Conservation (phyloP, 345 rosid genomes). For the Turnera subulata region DNA sequence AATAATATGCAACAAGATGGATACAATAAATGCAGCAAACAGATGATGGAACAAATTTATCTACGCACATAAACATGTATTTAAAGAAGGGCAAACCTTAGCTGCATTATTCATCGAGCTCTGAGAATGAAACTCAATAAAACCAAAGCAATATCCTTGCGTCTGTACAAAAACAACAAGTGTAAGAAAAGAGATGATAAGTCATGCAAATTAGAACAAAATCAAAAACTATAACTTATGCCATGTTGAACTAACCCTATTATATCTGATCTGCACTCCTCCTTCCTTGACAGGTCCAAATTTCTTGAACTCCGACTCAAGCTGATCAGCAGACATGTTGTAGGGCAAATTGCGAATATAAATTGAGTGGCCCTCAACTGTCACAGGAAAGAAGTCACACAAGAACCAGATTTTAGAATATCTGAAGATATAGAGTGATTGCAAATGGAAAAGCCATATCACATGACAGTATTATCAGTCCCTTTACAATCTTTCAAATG, state of each 20-base stretch:
- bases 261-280: slow-evolving; percentile 28
- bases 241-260: slow-evolving; percentile 14
- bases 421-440: not conserved
- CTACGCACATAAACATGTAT: not conserved
- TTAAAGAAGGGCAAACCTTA: slow-evolving; percentile 13
- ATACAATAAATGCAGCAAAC: not conserved
- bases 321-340: slow-evolving; percentile 13
- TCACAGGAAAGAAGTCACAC: not conserved
- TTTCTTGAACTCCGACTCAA: slow-evolving; percentile 22
- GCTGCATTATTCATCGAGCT: slow-evolving; percentile 23
- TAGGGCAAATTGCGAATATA: slow-evolving; percentile 24
- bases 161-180: slow-evolving; percentile 14
- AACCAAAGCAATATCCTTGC: slow-evolving; percentile 29
- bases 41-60: not conserved
- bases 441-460: not conserved
- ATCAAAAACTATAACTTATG: not conserved
- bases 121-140: slow-evolving; percentile 24
- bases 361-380: slow-evolving; percentile 30
- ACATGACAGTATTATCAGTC: not conserved
- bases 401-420: not conserved
- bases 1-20: not conserved
- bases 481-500: not conserved
- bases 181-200: not conserved
- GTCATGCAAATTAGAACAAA: not conserved
- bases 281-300: slow-evolving; percentile 27